phyloP scores from a whole-genome alignment of 2,329 filamentous ascomycete genomes.

The Phialophora tarda region DNA sequence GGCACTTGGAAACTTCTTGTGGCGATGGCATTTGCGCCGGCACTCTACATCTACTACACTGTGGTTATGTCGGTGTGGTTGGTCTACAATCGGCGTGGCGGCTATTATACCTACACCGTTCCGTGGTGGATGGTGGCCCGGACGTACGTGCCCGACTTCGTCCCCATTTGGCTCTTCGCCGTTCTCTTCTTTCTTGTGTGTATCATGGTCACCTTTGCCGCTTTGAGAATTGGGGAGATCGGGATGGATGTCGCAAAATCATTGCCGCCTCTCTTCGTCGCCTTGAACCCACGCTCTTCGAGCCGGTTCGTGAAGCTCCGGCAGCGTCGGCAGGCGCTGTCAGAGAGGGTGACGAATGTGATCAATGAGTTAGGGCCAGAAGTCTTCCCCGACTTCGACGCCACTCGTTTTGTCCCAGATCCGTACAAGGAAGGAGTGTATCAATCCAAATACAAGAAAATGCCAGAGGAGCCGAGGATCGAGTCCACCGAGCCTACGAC shows the following conservation, averaged over 20 bases:
- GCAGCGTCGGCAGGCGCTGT: slow-evolving; percentile 72
- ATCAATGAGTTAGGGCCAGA: slow-evolving; percentile 96
- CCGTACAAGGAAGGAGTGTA: slow-evolving; percentile 51
- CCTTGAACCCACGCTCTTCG: slow-evolving; percentile 80
- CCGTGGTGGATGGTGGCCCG: slow-evolving; percentile 76
- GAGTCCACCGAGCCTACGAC: slow-evolving; percentile 45
- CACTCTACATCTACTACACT: slow-evolving; percentile 82
- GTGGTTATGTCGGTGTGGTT: slow-evolving; percentile 75
- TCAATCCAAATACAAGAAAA: slow-evolving; percentile 38
- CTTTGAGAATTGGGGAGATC: slow-evolving; percentile 93
- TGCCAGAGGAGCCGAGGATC: slow-evolving; percentile 35
- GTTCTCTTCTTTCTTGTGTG: slow-evolving; percentile 79
- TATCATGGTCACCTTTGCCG: slow-evolving; percentile 86
- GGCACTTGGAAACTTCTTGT: slow-evolving; percentile 93
- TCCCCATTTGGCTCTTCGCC: slow-evolving; percentile 79
- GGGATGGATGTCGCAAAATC: slow-evolving; percentile 99
- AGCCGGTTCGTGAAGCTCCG: slow-evolving; percentile 83
- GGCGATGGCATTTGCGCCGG: slow-evolving; percentile 80
- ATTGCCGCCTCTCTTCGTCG: slow-evolving; percentile 82
- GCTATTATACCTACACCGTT: slow-evolving; percentile 78
- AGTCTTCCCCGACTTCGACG: slow-evolving; percentile 95
- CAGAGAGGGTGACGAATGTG: slow-evolving; percentile 80
- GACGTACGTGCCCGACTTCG: slow-evolving; percentile 71
- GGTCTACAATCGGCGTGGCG: slow-evolving; percentile 79
- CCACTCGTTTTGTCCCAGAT: slow-evolving; percentile 68